Conservation (phyloP, 2,329 filamentous ascomycete species). For the Cladobotryum mycophilum region DNA sequence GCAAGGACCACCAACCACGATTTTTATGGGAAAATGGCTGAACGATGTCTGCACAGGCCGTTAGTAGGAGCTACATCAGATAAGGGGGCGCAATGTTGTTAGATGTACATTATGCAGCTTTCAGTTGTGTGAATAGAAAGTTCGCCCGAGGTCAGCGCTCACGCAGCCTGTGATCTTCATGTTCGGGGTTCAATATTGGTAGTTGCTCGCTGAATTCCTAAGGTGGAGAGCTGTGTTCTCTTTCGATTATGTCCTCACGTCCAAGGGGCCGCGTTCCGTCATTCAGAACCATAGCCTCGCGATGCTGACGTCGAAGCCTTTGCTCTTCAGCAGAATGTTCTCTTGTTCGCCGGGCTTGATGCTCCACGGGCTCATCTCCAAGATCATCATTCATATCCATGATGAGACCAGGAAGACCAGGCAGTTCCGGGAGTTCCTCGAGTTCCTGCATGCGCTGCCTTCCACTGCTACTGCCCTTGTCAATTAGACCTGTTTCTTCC, state of each 20-base stretch:
- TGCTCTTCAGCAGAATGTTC: conserved; percentile 62
- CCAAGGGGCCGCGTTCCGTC: conserved; percentile 73
- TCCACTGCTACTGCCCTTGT: conserved; percentile 26
- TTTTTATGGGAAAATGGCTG: too few relatives aligned
- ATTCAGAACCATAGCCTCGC: conserved; percentile 87
- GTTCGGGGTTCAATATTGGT: too few relatives aligned
- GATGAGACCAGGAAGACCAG: conserved; percentile 22
- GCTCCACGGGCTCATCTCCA: conserved; percentile 19
- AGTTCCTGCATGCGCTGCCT: conserved; percentile 23
- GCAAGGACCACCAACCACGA: too few relatives aligned
- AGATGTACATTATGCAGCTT: too few relatives aligned
- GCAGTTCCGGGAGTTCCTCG: background rate
- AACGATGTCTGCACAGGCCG: too few relatives aligned
- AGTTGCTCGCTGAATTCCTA: conserved; percentile 9
- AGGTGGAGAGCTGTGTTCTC: conserved; percentile 37
- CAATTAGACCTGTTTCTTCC: conserved; percentile 43
- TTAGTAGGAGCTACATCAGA: too few relatives aligned
- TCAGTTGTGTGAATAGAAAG: too few relatives aligned
- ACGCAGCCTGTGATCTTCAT: too few relatives aligned
- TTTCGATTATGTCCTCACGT: conserved; percentile 71
- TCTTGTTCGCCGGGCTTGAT: conserved; percentile 27
- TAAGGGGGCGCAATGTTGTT: too few relatives aligned
- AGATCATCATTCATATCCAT: conserved; percentile 28
- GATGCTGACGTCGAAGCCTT: conserved; percentile 64
- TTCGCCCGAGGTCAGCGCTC: too few relatives aligned